Percentiles rank a stretch among this genome's conserved stretches.
phyloP scores from a whole-genome alignment of 352 stramenopile species.

The Phytophthora quininea region DNA sequence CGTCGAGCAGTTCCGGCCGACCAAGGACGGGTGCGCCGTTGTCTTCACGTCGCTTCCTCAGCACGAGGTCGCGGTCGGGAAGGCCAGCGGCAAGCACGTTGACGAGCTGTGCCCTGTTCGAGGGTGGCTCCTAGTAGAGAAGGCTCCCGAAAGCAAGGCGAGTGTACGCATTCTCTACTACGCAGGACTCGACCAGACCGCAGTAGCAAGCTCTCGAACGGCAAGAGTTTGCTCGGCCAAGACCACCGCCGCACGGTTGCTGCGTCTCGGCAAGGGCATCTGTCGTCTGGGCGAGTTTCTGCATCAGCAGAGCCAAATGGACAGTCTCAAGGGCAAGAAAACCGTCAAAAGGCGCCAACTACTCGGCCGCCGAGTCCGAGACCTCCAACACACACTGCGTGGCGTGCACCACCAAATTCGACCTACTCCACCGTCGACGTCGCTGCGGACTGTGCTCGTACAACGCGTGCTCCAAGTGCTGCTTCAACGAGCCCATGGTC shows the following conservation, averaged over 20 bases:
- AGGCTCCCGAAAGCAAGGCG: slow-evolving; percentile 29
- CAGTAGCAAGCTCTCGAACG: slow-evolving; percentile 8
- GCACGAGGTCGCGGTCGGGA: slow-evolving; percentile 38
- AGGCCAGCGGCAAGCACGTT: slow-evolving; percentile 36
- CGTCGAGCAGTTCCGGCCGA: slow-evolving; percentile 43
- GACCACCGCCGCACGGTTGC: slow-evolving; percentile 31
- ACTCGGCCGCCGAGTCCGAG: slow-evolving; percentile 3
- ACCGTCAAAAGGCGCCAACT: slow-evolving; percentile 2
- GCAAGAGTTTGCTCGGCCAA: slow-evolving; percentile 25
- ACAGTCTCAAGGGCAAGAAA: slow-evolving; percentile 11
- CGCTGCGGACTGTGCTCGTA: slow-evolving; percentile 46
- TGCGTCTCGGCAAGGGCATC: slow-evolving; percentile 34
- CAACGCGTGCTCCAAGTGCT: slow-evolving; percentile 40
- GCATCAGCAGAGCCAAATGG: slow-evolving; percentile 23
- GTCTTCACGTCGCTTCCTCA: slow-evolving; percentile 34
- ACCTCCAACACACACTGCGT: slow-evolving; percentile 43
- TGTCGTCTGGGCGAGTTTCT: slow-evolving; percentile 36
- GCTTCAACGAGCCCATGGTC: slow-evolving; percentile 40
- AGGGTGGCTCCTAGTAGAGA: slow-evolving; percentile 38
- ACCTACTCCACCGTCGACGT: slow-evolving; percentile 30
- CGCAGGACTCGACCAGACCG: slow-evolving; percentile 22
- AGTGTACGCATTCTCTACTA: slow-evolving; percentile 39
- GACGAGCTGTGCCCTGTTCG: slow-evolving; percentile 32
- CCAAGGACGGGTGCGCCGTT: slow-evolving; percentile 36
- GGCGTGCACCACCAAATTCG: slow-evolving; percentile 41